Evolutionary conservation across 1,139 yeast species (phyloP), one percentile per base, ranked within the genome.

Genomic region (Magnusiomyces magnusii): DNA sequence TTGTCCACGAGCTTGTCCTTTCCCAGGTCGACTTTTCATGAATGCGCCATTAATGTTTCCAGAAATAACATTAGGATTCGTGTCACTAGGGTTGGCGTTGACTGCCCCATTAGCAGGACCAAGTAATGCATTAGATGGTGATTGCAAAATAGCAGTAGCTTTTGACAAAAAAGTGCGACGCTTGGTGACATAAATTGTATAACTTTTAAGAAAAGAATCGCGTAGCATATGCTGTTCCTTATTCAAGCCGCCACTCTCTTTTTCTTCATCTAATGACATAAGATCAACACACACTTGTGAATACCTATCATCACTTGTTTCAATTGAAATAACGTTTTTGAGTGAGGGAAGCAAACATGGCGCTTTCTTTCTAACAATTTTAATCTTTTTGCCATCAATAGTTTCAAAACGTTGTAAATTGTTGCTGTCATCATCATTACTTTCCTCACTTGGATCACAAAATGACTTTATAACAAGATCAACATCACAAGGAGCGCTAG

Each of bases 401-500:
- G 13, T 31, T 31, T 31, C 36, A 13, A 31, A 31, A 7, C 36
- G 36, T 7, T 31, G 36, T 7, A 13, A 7, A 31, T 13, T 13
- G 7, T 13, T 13, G 13, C 36, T 31, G 36, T 31, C 7, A 31
- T 31, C 13, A 13, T 7, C 13, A 31, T 31, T 7, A 7, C 7
- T 31, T 31, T 31, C 36, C 13, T 31, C 36, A 31, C 13, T 23
- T 3, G 24, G 15, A 21, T 44, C 49, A n/a, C 49, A 44, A 19
- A 19, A 9, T 19, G 27, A 19, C 54, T 23, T 31, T 19, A 87
- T 71, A 9, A 73, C 72, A 3, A 86, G 79, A 0, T 82, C 81
- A 17, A 85, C 76, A 56, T 80, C 60, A 19, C 66, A 63, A 1
- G 71, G 70, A 23, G 57, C 61, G 2, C 61, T 80, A 0, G 86